Base-by-base conservation (phyloP, 108 stramenopile genomes). In the Discostella pseudostelligera region DNA sequence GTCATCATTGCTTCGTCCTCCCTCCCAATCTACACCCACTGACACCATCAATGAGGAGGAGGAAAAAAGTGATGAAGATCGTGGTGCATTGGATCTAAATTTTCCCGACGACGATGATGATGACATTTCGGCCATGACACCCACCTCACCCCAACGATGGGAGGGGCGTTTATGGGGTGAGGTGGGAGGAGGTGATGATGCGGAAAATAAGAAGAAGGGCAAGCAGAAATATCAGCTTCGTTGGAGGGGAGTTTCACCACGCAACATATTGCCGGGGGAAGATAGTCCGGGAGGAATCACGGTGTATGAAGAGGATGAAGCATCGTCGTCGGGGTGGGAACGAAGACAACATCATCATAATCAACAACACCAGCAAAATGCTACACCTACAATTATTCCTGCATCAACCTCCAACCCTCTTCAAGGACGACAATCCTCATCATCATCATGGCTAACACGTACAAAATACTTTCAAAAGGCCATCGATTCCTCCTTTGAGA, bases 401-500 rank as follows among this genome's bases (percentile, higher is more conserved):
- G 3, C 5, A 32, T 32, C 32, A 32, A 32, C 32, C 3, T 4
- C 32, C 32, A 32, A 32, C 32, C 32, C 5, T 3, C 32, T 32
- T 4, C 32, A 32, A 32, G 5, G 46, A 16, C 16, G 16, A 13
- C 46, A 17, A 43, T n/a, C 60, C 44, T 28, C 14, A 29, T 43
- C 21, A 0, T 29, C 29, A 9, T 50, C 50, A 3, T 78, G 65
- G 66, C 62, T 81, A 28, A 70, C 83, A 16, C 55, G 66, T 21
- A 80, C 78, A 9, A 63, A 64, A 21, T 75, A 68, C 35, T 92
- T 92, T 69, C 56, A 68, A 46, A 73, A 81, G 1, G 61, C 80
- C 61, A 66, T 79, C 21, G 67, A 81, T 49, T 67, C 46, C 4
- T 70, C 84, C 0, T 93, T 93, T 80, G 80, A 83, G 22, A 46